Percentiles rank a stretch among this genome's conserved stretches.
These are phyloP conservation scores for Hemileia vastatrix DNA, from an alignment of 1,284 basidiomycete species.

Conservation along the genomic window DNA sequence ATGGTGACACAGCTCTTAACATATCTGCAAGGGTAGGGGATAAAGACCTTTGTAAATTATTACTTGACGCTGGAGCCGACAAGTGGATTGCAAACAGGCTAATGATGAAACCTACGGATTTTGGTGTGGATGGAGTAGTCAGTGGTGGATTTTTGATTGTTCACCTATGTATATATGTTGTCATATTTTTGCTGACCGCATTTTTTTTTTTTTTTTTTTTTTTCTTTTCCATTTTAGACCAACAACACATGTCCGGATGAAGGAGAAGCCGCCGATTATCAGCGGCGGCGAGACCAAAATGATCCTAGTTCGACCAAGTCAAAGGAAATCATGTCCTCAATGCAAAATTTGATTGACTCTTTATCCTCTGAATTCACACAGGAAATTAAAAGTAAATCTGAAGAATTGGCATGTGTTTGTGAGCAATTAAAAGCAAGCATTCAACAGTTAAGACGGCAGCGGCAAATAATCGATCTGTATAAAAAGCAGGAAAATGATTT, in stretches of 20 bases:
- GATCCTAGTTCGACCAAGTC: constrained; percentile 48
- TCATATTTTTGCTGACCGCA: background rate
- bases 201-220: background rate
- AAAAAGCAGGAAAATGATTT: constrained; percentile 62
- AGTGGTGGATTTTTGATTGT: constrained; percentile 31
- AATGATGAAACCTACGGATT: constrained; percentile 83
- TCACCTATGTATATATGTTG: background rate
- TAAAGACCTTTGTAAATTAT: constrained; percentile 69
- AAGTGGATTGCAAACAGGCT: constrained; percentile 84
- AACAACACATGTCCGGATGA: constrained; percentile 15
- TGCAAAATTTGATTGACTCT: constrained; percentile 67
- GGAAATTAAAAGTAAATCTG: constrained; percentile 79
- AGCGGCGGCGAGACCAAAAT: constrained; percentile 45
- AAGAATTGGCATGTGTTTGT: constrained; percentile 72
- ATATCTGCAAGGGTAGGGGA: constrained; percentile 91
- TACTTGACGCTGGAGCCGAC: constrained; percentile 89
- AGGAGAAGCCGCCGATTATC: constrained; percentile 29
- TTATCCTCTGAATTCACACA: constrained; percentile 66
- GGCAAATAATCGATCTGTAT: constrained; percentile 67
- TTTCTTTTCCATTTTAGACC: constrained; percentile 15
- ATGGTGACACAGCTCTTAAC: constrained; percentile 93
- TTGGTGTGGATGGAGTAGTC: constrained; percentile 82
- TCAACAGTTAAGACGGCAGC: constrained; percentile 75
- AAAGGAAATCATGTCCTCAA: constrained; percentile 62
- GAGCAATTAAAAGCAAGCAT: constrained; percentile 79